Conservation (phyloP, 192 early-diverging fungal genomes). For the Coemansia sp. region DNA sequence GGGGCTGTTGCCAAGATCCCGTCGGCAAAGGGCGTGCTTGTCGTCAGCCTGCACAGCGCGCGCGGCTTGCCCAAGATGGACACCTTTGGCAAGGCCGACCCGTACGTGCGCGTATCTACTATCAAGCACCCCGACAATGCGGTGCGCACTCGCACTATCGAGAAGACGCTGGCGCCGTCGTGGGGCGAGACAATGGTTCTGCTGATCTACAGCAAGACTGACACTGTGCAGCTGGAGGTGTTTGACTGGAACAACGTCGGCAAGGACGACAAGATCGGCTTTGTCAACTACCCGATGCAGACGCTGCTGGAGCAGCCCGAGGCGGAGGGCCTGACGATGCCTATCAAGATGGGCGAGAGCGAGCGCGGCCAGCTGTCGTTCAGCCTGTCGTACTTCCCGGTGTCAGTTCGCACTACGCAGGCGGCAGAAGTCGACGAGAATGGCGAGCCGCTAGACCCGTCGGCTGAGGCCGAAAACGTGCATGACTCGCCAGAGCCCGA, state of each 20-base stretch:
- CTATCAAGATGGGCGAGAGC: conserved; percentile 54
- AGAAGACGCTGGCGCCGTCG: conserved; percentile 79
- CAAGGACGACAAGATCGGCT: conserved; percentile 67
- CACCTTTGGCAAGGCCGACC: conserved; percentile 87
- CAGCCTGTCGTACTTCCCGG: conserved; percentile 51
- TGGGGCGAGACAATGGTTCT: conserved; percentile 85
- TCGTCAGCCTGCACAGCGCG: conserved; percentile 77
- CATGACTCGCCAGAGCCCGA: conserved; percentile 41
- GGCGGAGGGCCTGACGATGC: conserved; percentile 46
- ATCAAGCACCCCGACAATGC: conserved; percentile 71
- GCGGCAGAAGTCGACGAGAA: conserved; percentile 42
- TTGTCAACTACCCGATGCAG: conserved; percentile 53
- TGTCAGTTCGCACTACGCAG: conserved; percentile 42
- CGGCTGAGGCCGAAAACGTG: conserved; percentile 52
- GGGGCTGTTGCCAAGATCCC: conserved; percentile 67
- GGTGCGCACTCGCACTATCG: conserved; percentile 64
- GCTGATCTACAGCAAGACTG: conserved; percentile 74
- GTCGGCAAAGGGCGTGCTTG: conserved; percentile 83
- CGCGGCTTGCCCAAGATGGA: conserved; percentile 85
- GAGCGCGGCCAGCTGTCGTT: conserved; percentile 52
- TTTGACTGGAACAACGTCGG: conserved; percentile 79
- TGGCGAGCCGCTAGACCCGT: conserved; percentile 46
- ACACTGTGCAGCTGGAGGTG: conserved; percentile 77
- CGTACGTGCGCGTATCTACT: conserved; percentile 72
- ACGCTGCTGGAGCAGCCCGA: conserved; percentile 56